phyloP scores from a whole-genome alignment of 805 yeast species.

The Torulaspora indica region DNA sequence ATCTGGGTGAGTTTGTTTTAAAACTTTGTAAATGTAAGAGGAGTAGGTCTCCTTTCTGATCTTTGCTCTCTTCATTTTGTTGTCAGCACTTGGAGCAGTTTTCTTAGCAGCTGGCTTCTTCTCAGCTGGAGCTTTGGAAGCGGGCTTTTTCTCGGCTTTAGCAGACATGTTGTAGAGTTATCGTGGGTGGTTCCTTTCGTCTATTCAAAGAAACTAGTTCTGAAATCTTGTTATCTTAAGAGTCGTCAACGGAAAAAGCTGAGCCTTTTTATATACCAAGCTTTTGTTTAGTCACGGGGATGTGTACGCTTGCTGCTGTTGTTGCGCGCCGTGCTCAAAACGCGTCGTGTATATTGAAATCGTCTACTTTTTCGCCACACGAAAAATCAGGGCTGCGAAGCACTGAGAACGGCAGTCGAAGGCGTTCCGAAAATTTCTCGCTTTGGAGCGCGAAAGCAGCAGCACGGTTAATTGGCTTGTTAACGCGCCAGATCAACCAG shows the following conservation, averaged over 20 bases:
- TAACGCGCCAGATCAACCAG: neutral
- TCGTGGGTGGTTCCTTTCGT: constrained; percentile 4
- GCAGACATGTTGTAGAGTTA: constrained; percentile 50
- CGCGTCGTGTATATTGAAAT: neutral
- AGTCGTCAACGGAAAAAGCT: neutral
- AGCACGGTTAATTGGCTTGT: constrained; percentile 1
- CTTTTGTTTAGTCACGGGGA: neutral
- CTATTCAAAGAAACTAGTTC: neutral
- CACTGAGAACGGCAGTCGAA: neutral
- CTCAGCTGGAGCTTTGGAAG: constrained; percentile 95
- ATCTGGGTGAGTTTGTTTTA: constrained; percentile 95
- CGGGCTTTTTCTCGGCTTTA: constrained; percentile 60
- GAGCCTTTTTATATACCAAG: neutral
- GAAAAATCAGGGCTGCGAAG: constrained; percentile 3
- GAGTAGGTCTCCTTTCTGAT: constrained; percentile 94
- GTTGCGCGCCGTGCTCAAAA: neutral
- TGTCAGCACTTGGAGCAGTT: constrained; percentile 68
- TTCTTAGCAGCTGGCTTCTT: constrained; percentile 90
- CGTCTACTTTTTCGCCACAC: neutral
- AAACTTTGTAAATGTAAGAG: constrained; percentile 91
- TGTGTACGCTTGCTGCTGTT: neutral
- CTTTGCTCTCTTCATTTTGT: constrained; percentile 81
- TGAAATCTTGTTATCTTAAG: neutral
- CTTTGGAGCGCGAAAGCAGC: constrained; percentile 2
- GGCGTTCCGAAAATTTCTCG: constrained; percentile 9